Base-by-base conservation (phyloP, 1,284 basidiomycete genomes). In the Ganoderma resinaceum region DNA sequence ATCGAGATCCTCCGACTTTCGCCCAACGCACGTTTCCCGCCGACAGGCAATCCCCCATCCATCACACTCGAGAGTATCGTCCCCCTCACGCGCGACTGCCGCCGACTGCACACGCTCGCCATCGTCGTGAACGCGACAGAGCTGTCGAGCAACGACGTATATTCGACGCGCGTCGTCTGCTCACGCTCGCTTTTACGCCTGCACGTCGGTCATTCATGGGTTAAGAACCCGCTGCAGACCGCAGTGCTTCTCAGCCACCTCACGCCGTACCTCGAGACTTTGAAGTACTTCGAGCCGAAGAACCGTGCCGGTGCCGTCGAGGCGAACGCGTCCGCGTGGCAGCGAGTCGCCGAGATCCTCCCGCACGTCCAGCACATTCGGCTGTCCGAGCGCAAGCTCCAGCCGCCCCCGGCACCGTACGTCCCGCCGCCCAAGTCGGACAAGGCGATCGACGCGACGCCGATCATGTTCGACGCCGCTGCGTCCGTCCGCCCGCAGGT, bases 231-330 rank as follows among this genome's bases (percentile, higher is more conserved):
- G 31, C 83, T 94, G 65, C 87, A 89, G 69, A 83, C 87, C 18
- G 83, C 90, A 33, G 89, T 94, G 72, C 83, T 91, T 63, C 83
- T 94, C 68, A 93, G 91, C 78, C 91, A 94, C 76, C 80, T 94
- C 66, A 87, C 89, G n/a, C 91, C 92, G 33, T 82, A 83, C 74
- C 81, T 92, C 55, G 91, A 92, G 73, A 83, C 78, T 29, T 76
- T 94, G 49, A 90, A 89, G 78, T 93, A 85, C 85, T 92, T 92
- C 83, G 87, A 89, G 73, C 91, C 91, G 73, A 89, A 88, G 78
- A 92, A 87, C 73, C 83, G 91, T n/a, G 84, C 86, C 0, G 90
- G 91, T 2, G 89, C 85, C 73, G 82, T 89, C 63, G 91, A 93
- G 75, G 82, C 83, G 35, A 87, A 92, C 72, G 87, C 89, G 12